These are phyloP conservation scores for Pelargonium nanum DNA, from an alignment of 345 rosid species.

Conservation along the genomic window DNA sequence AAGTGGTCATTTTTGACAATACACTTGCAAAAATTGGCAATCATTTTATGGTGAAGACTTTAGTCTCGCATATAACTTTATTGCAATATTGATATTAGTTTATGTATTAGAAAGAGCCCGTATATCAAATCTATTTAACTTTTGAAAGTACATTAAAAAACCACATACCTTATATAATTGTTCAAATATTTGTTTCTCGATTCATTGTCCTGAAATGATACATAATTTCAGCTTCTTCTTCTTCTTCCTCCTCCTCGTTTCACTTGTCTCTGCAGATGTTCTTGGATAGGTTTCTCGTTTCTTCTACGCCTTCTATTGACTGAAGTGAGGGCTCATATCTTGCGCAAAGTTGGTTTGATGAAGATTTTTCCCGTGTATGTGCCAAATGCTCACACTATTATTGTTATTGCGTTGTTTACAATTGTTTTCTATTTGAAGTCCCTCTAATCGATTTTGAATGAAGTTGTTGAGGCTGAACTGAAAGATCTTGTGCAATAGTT, in stretches of 20 bases:
- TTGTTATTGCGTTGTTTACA: neutral
- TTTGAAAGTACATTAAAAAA: no score
- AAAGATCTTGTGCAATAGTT: no score
- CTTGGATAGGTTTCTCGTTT: neutral
- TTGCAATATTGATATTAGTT: no score
- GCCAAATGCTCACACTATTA: neutral
- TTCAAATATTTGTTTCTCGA: neutral
- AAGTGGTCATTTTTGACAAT: no score
- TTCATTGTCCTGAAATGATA: neutral
- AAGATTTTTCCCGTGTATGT: neutral
- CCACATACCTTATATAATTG: neutral
- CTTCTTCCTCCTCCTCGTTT: no score
- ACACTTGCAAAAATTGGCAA: no score
- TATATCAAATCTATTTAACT: no score
- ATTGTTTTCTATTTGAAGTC: neutral
- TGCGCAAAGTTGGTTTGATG: neutral
- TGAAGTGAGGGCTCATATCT: neutral
- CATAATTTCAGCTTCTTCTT: neutral
- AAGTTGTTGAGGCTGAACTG: neutral
- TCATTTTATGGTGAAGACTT: no score
- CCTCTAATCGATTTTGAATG: neutral
- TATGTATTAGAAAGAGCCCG: no score
- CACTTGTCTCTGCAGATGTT: neutral
- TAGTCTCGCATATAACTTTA: no score
- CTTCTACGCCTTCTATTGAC: neutral